Evolutionary conservation across 148 eudicot genomes (phyloP).

Genomic region (Vaccinium myrtillus): DNA sequence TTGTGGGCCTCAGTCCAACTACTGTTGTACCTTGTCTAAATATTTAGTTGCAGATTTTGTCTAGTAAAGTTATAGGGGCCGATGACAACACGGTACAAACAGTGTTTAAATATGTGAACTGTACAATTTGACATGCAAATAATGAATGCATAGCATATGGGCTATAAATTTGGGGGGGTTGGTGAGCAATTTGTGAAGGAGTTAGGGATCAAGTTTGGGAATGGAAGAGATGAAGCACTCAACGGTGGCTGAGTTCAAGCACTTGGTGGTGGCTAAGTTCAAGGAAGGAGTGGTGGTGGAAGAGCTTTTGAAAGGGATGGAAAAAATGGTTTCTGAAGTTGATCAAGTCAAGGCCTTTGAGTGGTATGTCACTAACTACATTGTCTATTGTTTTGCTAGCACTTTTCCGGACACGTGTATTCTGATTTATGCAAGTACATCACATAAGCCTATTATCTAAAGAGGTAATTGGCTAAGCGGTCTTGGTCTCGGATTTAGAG

Average conservation of each 20-base stretch:
- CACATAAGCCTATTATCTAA: no score
- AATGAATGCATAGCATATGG: neutral
- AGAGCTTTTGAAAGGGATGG: conserved; percentile 70
- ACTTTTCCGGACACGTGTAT: no score
- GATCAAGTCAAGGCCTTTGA: conserved; percentile 66
- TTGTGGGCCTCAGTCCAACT: neutral
- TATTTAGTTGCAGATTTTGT: conserved; percentile 23
- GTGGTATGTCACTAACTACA: conserved; percentile 39
- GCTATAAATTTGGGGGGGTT: conserved; percentile 14
- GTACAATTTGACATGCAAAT: conserved; percentile 14
- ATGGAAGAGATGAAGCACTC: conserved; percentile 52
- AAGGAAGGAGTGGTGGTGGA: conserved; percentile 73
- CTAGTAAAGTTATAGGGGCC: conserved; percentile 24
- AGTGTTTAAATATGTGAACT: neutral
- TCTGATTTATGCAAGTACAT: no score
- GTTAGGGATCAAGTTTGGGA: neutral
- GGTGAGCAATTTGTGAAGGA: neutral
- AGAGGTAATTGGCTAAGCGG: no score
- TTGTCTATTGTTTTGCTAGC: no score
- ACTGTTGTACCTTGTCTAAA: neutral
- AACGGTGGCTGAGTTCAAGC: conserved; percentile 79
- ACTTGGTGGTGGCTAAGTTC: conserved; percentile 89
- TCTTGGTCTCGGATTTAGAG: no score
- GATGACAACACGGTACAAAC: conserved; percentile 1
- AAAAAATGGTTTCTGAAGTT: conserved; percentile 60